These are phyloP conservation scores for Tricholoma hemisulphureum DNA, from an alignment of 768 basidiomycete genomes.

Conservation along the genomic window DNA sequence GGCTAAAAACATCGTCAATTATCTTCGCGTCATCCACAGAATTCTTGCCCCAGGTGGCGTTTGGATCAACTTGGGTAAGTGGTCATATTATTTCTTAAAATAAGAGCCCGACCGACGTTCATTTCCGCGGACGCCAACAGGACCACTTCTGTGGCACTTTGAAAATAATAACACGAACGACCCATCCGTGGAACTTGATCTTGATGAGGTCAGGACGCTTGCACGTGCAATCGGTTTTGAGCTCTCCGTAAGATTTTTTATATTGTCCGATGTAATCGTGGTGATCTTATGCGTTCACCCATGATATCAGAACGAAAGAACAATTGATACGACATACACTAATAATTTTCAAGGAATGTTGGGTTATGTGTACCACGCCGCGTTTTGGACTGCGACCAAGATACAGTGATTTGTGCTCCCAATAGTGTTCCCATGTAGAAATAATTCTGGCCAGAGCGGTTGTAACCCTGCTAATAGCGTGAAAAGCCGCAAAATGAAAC, in stretches of 20 bases:
- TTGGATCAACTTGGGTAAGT: slow-evolving; percentile 83
- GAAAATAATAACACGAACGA: slow-evolving; percentile 85
- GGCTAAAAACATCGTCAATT: slow-evolving; percentile 92
- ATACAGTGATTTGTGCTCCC: slow-evolving; percentile 1
- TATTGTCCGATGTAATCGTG: neutral
- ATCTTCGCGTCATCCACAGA: slow-evolving; percentile 80
- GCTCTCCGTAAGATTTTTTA: slow-evolving; percentile 56
- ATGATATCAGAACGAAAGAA: slow-evolving; percentile 67
- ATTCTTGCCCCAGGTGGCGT: slow-evolving; percentile 84
- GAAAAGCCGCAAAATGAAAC: too few species aligned
- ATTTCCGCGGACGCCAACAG: slow-evolving; percentile 32
- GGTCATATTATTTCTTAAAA: neutral
- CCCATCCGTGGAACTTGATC: slow-evolving; percentile 79
- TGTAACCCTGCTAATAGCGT: too few species aligned
- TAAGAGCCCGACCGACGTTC: neutral
- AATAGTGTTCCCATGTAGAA: neutral
- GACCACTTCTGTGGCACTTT: slow-evolving; percentile 96
- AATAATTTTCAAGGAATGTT: slow-evolving; percentile 81
- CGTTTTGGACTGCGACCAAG: slow-evolving; percentile 77
- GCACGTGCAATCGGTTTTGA: slow-evolving; percentile 77
- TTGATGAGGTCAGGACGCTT: slow-evolving; percentile 85
- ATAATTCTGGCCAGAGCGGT: too few species aligned
- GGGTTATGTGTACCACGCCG: slow-evolving; percentile 77
- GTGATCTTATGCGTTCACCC: slow-evolving; percentile 1
- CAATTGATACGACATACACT: slow-evolving; percentile 83